Evolutionary conservation across 75 land plant genomes (phyloP).

Genomic region (Isoetes taiwanensis): DNA sequence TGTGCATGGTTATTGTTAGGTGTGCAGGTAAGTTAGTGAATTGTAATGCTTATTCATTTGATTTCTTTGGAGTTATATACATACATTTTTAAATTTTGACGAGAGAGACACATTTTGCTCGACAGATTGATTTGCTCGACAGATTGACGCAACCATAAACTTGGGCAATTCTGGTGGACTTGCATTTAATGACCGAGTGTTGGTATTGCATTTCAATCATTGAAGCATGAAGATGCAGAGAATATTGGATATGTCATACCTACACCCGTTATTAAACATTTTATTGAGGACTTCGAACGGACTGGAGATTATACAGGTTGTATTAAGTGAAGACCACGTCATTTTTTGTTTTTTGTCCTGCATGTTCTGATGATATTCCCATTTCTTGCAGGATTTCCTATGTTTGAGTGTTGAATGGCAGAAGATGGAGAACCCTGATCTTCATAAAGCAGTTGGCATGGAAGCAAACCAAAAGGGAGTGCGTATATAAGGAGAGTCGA

Average conservation of each 20-base stretch:
- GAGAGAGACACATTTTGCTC: too few relatives aligned
- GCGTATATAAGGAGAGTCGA: slow-evolving; percentile 73
- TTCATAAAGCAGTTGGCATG: slow-evolving; percentile 70
- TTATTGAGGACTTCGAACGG: slow-evolving; percentile 75
- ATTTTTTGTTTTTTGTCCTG: not conserved
- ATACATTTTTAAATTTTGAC: too few relatives aligned
- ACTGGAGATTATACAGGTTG: slow-evolving; percentile 90
- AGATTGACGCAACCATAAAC: slow-evolving; percentile 98
- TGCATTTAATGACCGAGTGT: slow-evolving; percentile 90
- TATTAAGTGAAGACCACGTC: not conserved
- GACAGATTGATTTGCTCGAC: too few relatives aligned
- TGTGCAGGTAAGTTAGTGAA: slow-evolving; percentile 73
- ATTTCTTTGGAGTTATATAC: too few relatives aligned
- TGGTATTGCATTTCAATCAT: slow-evolving; percentile 98
- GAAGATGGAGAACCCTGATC: slow-evolving; percentile 87
- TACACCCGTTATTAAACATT: slow-evolving; percentile 79
- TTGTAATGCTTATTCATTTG: too few relatives aligned
- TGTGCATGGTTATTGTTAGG: slow-evolving; percentile 96
- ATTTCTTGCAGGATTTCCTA: slow-evolving; percentile 61
- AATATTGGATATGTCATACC: slow-evolving; percentile 99
- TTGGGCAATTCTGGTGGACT: slow-evolving; percentile 98
- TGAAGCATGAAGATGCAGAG: slow-evolving; percentile 93
- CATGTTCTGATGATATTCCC: not conserved
- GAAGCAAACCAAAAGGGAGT: slow-evolving; percentile 72
- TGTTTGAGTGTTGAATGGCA: slow-evolving; percentile 91